These are phyloP conservation scores for Phlyctochytrium arcticum DNA, from an alignment of 192 early-diverging fungal genomes.

Conservation along the genomic window DNA sequence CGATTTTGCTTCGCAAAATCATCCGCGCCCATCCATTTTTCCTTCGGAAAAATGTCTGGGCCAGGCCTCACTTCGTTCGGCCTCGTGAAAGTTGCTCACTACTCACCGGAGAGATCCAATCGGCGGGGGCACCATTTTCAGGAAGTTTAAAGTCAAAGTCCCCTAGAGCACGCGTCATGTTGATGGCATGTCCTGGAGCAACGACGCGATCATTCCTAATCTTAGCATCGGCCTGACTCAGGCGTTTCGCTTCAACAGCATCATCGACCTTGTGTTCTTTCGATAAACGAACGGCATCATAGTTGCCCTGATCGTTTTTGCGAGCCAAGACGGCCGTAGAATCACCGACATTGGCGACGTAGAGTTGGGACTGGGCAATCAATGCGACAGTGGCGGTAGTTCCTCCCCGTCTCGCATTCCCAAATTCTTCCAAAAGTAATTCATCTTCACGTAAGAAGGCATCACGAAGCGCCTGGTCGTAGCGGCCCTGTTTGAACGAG, in stretches of 20 bases:
- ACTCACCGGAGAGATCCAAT: constrained; percentile 30
- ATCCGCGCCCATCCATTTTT: too few relatives aligned
- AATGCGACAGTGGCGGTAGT: constrained; percentile 26
- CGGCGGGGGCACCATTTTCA: constrained; percentile 10
- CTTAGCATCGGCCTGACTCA: constrained; percentile 17
- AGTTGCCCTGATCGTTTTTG: not conserved
- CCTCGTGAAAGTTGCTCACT: too few relatives aligned
- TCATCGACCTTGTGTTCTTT: constrained; percentile 31
- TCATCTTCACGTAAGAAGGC: constrained; percentile 21
- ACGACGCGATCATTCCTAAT: constrained; percentile 20
- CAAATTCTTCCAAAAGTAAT: constrained; percentile 4
- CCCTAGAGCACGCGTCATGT: constrained; percentile 26
- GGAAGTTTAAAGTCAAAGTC: constrained; percentile 29
- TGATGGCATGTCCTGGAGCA: constrained; percentile 22
- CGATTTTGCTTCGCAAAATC: too few relatives aligned
- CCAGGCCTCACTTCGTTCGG: too few relatives aligned
- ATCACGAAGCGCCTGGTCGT: constrained; percentile 8
- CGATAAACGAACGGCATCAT: constrained; percentile 17
- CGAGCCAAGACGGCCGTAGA: constrained; percentile 19
- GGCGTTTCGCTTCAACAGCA: constrained; percentile 4
- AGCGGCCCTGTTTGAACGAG: constrained; percentile 16
- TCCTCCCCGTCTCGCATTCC: constrained; percentile 8
- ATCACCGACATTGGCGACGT: constrained; percentile 26
- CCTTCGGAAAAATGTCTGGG: too few relatives aligned
- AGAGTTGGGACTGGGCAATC: constrained; percentile 9